Evolutionary conservation across 2,329 filamentous ascomycete genomes (phyloP).

Genomic region (Cordyceps farinosa): DNA sequence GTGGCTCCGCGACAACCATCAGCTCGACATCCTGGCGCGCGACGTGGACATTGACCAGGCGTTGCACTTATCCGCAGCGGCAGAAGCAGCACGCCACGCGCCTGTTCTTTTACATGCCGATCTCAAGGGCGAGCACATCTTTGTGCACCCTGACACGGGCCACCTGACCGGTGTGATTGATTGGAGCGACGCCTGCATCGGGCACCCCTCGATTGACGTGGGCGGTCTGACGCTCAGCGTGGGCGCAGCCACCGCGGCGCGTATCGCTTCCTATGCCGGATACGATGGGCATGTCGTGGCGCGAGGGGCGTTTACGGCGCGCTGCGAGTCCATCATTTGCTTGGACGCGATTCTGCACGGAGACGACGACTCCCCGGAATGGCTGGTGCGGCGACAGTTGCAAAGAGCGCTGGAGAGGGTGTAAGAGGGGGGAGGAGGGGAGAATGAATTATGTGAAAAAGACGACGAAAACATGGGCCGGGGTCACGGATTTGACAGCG

Average conservation of each 20-base stretch:
- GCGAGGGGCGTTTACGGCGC: background rate
- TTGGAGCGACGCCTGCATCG: conserved; percentile 17
- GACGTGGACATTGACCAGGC: background rate
- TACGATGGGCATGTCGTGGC: background rate
- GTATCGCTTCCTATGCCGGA: background rate
- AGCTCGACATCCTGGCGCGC: background rate
- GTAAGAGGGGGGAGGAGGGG: too few relatives aligned
- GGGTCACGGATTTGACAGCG: too few relatives aligned
- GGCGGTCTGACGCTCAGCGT: conserved; percentile 13
- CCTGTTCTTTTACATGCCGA: conserved; percentile 13
- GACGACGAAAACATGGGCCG: too few relatives aligned
- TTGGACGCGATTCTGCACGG: conserved; percentile 8
- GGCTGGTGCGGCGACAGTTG: conserved; percentile 11
- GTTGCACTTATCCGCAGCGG: background rate
- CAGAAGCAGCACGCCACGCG: background rate
- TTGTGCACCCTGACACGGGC: conserved; percentile 7
- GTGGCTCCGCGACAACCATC: background rate
- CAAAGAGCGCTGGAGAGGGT: conserved; percentile 6
- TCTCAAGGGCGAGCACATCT: conserved; percentile 17
- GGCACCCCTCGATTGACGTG: conserved; percentile 5
- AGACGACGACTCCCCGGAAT: conserved; percentile 10
- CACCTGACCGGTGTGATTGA: conserved; percentile 14
- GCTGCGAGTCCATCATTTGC: conserved; percentile 5
- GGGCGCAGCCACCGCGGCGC: conserved; percentile 4
- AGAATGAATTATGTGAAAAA: too few relatives aligned